Evolutionary conservation across 108 stramenopile genomes (phyloP).

Genomic region (Nitzschia palea): DNA sequence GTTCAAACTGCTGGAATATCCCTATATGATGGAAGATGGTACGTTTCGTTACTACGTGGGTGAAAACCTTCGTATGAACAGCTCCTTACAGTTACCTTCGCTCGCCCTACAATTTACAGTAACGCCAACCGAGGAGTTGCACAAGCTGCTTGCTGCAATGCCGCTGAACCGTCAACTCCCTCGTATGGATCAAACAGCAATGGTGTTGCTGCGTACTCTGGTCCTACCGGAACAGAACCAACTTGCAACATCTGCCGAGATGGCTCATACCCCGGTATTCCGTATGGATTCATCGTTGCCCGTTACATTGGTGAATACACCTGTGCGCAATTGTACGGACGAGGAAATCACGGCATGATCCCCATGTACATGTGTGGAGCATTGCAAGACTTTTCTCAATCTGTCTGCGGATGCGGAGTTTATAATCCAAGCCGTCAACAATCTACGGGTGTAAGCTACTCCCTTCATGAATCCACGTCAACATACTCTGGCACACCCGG

Average conservation of each 20-base stretch:
- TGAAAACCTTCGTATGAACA: too few relatives aligned
- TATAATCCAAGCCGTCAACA: neutral
- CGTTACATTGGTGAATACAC: slow-evolving; percentile 14
- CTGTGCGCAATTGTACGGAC: neutral
- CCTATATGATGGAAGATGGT: neutral
- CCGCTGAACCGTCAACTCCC: neutral
- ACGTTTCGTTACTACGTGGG: neutral
- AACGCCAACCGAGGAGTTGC: neutral
- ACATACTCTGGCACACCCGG: neutral
- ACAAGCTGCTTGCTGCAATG: neutral
- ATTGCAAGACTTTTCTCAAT: slow-evolving; percentile 3
- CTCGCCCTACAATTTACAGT: too few relatives aligned
- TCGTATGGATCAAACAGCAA: neutral
- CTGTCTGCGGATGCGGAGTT: slow-evolving; percentile 7
- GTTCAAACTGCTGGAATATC: neutral
- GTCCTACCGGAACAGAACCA: neutral
- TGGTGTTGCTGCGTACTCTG: neutral
- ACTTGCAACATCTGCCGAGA: slow-evolving; percentile 2
- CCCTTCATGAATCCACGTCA: neutral
- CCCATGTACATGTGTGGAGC: slow-evolving; percentile 16
- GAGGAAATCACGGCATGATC: slow-evolving; percentile 9
- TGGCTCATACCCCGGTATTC: slow-evolving; percentile 9
- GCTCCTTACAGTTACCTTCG: too few relatives aligned
- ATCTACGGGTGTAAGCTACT: neutral
- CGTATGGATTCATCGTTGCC: neutral